These are phyloP conservation scores for Solanum paucissectum DNA, from an alignment of 257 asterid species.

Conservation along the genomic window DNA sequence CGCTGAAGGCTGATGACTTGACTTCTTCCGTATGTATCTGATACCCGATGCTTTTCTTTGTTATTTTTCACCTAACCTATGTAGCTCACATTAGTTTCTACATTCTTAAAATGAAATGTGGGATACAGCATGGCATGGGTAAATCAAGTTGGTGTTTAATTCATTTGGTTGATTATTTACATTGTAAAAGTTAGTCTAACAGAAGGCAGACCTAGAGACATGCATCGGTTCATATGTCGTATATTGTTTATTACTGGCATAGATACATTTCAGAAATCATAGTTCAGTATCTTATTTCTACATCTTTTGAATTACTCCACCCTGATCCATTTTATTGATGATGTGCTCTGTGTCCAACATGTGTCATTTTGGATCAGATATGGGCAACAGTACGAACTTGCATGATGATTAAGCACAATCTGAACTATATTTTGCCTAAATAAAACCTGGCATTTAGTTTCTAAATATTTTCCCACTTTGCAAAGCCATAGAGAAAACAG, in stretches of 20 bases:
- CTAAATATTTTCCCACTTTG: not conserved
- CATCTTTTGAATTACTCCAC: not conserved
- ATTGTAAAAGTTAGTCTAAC: not conserved
- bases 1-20: constrained; percentile 95
- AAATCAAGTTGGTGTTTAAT: not conserved
- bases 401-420: not conserved
- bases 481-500: not conserved
- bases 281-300: not conserved
- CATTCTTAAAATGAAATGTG: not conserved
- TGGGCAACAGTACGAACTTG: not conserved
- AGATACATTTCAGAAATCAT: not conserved
- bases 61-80: not conserved
- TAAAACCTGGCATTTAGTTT: not conserved
- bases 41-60: constrained; percentile 1
- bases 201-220: not conserved
- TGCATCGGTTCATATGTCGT: not conserved
- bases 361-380: not conserved
- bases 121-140: not conserved
- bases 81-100: not conserved
- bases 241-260: not conserved
- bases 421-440: not conserved
- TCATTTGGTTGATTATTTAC: not conserved
- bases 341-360: not conserved
- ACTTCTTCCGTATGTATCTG: constrained; percentile 83
- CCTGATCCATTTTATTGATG: not conserved